These are phyloP conservation scores for Leccinum disarticulatum DNA, from an alignment of 768 basidiomycete genomes.

Conservation along the genomic window DNA sequence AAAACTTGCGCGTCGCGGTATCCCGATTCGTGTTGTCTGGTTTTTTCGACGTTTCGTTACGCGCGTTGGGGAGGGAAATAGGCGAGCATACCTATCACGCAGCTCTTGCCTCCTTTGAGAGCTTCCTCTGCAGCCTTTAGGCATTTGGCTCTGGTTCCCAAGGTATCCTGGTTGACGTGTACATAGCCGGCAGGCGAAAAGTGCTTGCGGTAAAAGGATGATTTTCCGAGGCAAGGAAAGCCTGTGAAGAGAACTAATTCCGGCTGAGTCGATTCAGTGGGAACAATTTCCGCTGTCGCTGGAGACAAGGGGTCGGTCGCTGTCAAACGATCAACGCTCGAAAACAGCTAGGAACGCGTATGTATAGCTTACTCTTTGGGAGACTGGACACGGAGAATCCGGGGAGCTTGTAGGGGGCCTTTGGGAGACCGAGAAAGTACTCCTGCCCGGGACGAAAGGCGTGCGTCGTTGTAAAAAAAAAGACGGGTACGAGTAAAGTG, in stretches of 20 bases:
- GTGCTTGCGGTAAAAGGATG: constrained; percentile 69
- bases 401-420: constrained; percentile 46
- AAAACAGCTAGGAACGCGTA: neutral
- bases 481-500: neutral
- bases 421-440: constrained; percentile 64
- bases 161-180: constrained; percentile 85
- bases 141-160: constrained; percentile 77
- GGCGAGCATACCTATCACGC: constrained; percentile 68
- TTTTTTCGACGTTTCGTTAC: neutral
- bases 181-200: constrained; percentile 69
- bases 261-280: constrained; percentile 9
- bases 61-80: neutral
- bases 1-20: constrained; percentile 61
- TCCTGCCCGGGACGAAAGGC: constrained; percentile 49
- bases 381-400: constrained; percentile 67
- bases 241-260: constrained; percentile 66
- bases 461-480: neutral
- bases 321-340: constrained; percentile 3
- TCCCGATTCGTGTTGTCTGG: constrained; percentile 94
- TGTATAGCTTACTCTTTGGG: constrained; percentile 25
- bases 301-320: constrained; percentile 42
- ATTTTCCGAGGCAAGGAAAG: constrained; percentile 72
- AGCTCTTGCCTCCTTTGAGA: constrained; percentile 56
- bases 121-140: constrained; percentile 59
- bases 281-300: constrained; percentile 16